Evolutionary conservation across 2,329 filamentous ascomycete species (phyloP), one percentile per base, ranked within the genome.

Genomic region (Alternaria metachromatica): DNA sequence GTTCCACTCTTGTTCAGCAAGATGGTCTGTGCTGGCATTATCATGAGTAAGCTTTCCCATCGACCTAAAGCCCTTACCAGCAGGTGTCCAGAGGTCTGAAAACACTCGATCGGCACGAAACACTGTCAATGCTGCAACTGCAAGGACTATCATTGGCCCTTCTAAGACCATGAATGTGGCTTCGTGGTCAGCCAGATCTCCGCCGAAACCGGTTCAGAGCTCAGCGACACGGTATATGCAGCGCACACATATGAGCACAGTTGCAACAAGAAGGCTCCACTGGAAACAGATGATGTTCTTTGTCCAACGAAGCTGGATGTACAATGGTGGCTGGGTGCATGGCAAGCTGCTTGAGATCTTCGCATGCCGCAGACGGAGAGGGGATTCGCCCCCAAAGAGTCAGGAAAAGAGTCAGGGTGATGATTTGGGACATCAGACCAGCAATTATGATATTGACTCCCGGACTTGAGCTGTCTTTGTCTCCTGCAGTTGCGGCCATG

Each of bases 371-470:
- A 65, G 54, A 21, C 71, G 68, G 9, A 74, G 45, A 7, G 44
- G 68, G 58, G 81, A 82, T 58, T 83, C 78, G 5, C 61, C 72
- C 53, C 51, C 78, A 81, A 7, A 83, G 62, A 3, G 64, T 59
- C 25, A 83, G 76, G 71, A 87, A 87, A 61, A 83, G 80, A 11
- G 83, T 72, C 64, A 86, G 76, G 0, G 85, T 86, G 9, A 80
- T 78, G 18, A 88, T 84, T 72, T 88, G 87, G 51, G 84, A 83
- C 1, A 82, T 81, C 26, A 89, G 81, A 66, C 87, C 87, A 3
- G 85, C 83, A 45, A 88, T 84, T 76, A 88, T 87, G 65, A 88
- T 83, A 63, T 86, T 76, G 53, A 86, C 82, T 8, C 86, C 86
- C 2, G 78, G 72, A 37, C 83, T 73, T 7, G 83, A 77, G 25